These are phyloP conservation scores for Fusarium longipes DNA, from an alignment of 2,329 filamentous ascomycete species.

Conservation along the genomic window DNA sequence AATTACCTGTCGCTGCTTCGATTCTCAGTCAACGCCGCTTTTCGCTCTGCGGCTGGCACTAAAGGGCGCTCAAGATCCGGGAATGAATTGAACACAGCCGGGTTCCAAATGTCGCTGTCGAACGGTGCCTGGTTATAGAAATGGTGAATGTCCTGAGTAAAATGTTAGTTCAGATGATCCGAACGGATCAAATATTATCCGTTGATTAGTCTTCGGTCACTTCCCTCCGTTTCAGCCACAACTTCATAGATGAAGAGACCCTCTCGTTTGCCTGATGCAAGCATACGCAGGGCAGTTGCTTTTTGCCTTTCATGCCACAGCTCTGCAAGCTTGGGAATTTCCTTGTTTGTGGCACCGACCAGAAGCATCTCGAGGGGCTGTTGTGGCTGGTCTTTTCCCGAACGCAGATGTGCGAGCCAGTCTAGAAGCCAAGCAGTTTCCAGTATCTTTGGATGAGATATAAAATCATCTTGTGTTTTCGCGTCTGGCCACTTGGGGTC, in stretches of 20 bases:
- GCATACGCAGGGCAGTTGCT: not conserved
- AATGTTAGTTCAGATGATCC: conserved; percentile 29
- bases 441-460: not conserved
- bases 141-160: conserved; percentile 31
- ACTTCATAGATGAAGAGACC: conserved; percentile 18
- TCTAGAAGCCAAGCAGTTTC: conserved; percentile 15
- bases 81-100: not conserved
- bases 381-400: not conserved
- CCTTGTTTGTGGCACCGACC: not conserved
- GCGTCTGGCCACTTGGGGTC: not conserved
- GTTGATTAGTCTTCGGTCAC: not conserved
- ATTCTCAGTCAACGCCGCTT: no score
- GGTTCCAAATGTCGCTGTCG: conserved; percentile 9
- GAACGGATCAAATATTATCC: conserved; percentile 30
- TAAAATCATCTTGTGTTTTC: not conserved
- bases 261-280: not conserved
- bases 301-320: not conserved
- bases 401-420: not conserved
- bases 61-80: not conserved
- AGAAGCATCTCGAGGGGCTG: not conserved
- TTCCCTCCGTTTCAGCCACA: not conserved
- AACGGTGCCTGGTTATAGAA: conserved; percentile 15
- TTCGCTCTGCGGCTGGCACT: not conserved
- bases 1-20: no score
- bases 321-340: not conserved